Percentiles rank a stretch among this genome's conserved stretches.
phyloP scores from a whole-genome alignment of 192 early-diverging fungal genomes.

The Lobulomyces angularis region DNA sequence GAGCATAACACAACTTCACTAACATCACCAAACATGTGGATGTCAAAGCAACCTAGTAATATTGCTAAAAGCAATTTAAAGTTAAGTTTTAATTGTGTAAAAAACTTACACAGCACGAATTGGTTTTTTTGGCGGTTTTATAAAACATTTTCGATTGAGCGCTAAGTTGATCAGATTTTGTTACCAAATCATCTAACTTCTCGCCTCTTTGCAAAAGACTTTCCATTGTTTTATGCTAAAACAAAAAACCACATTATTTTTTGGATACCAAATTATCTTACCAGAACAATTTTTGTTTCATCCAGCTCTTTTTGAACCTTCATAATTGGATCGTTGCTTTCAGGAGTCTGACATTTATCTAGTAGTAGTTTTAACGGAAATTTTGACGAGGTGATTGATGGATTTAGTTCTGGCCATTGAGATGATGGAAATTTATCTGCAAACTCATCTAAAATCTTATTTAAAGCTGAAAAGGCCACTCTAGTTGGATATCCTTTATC shows the following conservation, averaged over 20 bases:
- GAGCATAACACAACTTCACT: too few relatives aligned
- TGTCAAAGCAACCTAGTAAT: too few relatives aligned
- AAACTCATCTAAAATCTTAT: constrained; percentile 83
- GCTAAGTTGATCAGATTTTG: constrained; percentile 69
- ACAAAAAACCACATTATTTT: background rate
- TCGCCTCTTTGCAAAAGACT: constrained; percentile 75
- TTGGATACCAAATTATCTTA: constrained; percentile 16
- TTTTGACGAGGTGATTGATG: constrained; percentile 16
- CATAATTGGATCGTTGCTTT: constrained; percentile 82
- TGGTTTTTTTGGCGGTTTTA: constrained; percentile 86
- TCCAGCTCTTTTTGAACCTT: constrained; percentile 91
- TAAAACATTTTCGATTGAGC: constrained; percentile 91
- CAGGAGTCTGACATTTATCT: constrained; percentile 79
- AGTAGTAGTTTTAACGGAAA: constrained; percentile 66
- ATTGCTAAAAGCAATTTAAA: too few relatives aligned
- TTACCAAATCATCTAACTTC: constrained; percentile 78
- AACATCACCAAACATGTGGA: too few relatives aligned
- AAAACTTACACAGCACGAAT: constrained; percentile 54
- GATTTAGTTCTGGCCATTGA: constrained; percentile 30
- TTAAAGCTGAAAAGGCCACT: constrained; percentile 73
- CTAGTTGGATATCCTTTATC: constrained; percentile 83
- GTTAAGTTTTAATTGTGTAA: too few relatives aligned
- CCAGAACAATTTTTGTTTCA: constrained; percentile 88
- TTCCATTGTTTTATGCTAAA: constrained; percentile 83
- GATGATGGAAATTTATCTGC: constrained; percentile 37